Base-by-base conservation (phyloP, 768 basidiomycete genomes). In the Lyophyllum shimeji region DNA sequence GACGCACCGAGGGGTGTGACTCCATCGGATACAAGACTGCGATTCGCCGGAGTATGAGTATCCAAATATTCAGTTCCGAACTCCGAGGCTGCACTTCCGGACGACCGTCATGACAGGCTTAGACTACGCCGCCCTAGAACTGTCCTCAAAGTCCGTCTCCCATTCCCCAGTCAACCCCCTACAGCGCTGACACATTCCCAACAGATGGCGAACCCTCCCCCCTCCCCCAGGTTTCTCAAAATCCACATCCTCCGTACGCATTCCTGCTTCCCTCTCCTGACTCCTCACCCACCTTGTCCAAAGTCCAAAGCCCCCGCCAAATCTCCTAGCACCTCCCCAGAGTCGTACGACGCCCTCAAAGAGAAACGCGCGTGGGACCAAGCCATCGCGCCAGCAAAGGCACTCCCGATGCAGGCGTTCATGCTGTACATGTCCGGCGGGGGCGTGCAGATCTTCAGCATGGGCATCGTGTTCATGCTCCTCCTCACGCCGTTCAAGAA, bases 341-440 rank as follows among this genome's bases (percentile, higher is more conserved):
- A 71, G 20, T 82, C 84, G 3, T 85, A 90, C 61, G 82, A 87
- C 59, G 69, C 73, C 21, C 75, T 94, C 57, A 92, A 93, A 67
- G 82, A 83, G 60, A 86, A 82, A 64, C 85, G 90, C 24, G 93
- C 93, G 42, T 92, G 93, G 89, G 91, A 93, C 59, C 77, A 91
- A 40, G 93, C 93, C 37, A 81, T 87, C 47, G 76, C 83, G 3
- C 95, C 95, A 0, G 92, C 90, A 31, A 97, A 98, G 71, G 85
- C 86, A 13, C 79, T 98, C 24, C 95, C 95, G 3, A 97, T 97
- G 95, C 94, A 98, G 66, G 93, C 89, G 4, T 90, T 98, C 75
- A 98, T 98, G 95, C 80, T 98, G 31, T 98, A 98, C 82, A 96
- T 98, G 90, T 95, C 94, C 20, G 95, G 95, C 33, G 88, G 93